Percentiles rank a stretch among this genome's conserved stretches.
These are phyloP conservation scores for Alternaria sp. DNA, from an alignment of 2,329 filamentous ascomycete species.

Conservation along the genomic window DNA sequence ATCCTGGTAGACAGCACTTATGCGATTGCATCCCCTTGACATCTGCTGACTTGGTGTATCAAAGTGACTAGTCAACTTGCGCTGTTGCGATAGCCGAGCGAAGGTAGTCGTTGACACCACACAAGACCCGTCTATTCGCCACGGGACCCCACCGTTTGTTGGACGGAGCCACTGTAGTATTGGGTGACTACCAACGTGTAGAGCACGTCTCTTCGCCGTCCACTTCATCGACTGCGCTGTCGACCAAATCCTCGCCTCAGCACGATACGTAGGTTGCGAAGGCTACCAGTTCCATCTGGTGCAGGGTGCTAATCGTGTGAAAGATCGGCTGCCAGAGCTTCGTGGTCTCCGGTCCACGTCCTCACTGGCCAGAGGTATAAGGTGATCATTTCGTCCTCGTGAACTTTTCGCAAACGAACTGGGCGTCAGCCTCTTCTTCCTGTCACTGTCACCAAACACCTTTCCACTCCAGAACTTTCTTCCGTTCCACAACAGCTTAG, in stretches of 20 bases:
- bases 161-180: slow-evolving; percentile 25
- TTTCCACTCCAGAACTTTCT: slow-evolving; percentile 23
- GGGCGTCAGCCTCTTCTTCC: slow-evolving; percentile 29
- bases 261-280: slow-evolving; percentile 26
- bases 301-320: slow-evolving; percentile 15
- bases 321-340: slow-evolving; percentile 11
- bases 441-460: slow-evolving; percentile 31
- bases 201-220: slow-evolving; percentile 21
- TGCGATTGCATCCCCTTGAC: slow-evolving; percentile 9
- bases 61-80: slow-evolving; percentile 27
- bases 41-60: slow-evolving; percentile 32
- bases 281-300: slow-evolving; percentile 1
- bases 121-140: slow-evolving; percentile 32
- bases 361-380: slow-evolving; percentile 33
- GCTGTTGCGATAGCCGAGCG: slow-evolving; percentile 29
- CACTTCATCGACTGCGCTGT: slow-evolving; percentile 5
- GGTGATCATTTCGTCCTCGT: slow-evolving; percentile 41
- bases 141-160: slow-evolving; percentile 39
- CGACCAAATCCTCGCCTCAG: slow-evolving; percentile 4
- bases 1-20: slow-evolving; percentile 3
- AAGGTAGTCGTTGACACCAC: slow-evolving; percentile 34
- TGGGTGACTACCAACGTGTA: slow-evolving; percentile 21
- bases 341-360: slow-evolving; percentile 17
- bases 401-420: slow-evolving; percentile 43
- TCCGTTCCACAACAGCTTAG: slow-evolving; percentile 38